Evolutionary conservation across 78 protist species (phyloP).

Genomic region (Emiliania huxleyi): DNA sequence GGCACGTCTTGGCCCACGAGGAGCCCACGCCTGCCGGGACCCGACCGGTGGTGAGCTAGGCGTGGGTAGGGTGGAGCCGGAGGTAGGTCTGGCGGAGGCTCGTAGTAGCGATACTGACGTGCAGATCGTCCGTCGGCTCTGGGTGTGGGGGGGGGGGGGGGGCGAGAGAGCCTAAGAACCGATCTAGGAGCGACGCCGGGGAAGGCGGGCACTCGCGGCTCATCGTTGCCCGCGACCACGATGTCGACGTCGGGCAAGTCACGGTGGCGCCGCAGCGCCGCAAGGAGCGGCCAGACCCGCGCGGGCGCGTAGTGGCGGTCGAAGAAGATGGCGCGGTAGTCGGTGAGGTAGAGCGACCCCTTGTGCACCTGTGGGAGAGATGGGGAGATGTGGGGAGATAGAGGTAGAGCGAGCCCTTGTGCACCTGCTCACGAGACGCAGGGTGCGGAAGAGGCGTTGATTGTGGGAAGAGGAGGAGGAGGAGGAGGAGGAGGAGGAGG

Average conservation of each 20-base stretch:
- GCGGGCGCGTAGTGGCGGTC: constrained; percentile 14
- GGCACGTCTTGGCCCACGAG: background rate
- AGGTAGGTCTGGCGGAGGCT: background rate
- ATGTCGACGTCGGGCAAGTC: background rate
- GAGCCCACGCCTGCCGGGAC: background rate
- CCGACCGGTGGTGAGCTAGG: background rate
- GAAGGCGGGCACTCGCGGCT: background rate
- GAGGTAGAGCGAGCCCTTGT: background rate
- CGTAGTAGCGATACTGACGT: background rate
- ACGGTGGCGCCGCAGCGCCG: background rate
- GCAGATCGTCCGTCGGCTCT: no score
- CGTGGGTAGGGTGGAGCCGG: background rate
- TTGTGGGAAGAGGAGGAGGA: background rate
- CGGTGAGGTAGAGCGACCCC: background rate
- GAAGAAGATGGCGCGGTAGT: constrained; percentile 17
- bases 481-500: no score
- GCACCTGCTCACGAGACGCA: background rate
- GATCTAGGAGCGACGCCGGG: background rate
- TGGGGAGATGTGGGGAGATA: no score
- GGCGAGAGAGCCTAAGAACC: no score
- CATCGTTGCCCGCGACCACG: background rate
- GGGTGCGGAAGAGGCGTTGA: background rate
- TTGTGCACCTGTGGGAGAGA: background rate
- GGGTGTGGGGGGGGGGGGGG: no score
- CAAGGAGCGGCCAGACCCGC: background rate